Base-by-base conservation (phyloP, 2,329 filamentous ascomycete species). In the Colletotrichum chlorophyti region DNA sequence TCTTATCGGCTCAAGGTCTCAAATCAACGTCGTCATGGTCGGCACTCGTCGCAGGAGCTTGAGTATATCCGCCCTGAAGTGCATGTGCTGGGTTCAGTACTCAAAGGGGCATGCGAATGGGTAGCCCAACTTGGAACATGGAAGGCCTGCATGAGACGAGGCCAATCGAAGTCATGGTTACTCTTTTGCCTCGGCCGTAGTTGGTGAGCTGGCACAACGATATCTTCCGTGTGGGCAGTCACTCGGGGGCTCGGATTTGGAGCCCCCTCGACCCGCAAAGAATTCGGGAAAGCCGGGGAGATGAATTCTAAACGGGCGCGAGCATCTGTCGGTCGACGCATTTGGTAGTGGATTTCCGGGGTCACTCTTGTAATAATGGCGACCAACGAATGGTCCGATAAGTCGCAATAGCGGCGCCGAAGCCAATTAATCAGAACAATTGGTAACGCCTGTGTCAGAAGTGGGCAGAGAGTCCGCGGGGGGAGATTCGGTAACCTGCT, bases 81-180 rank as follows among this genome's bases (percentile, higher is more conserved):
- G 53, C 19, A n/a, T 32, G 15, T 29, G 29, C 21, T 35, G 49
- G 17, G 24, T 42, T 21, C 27, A 19, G 27, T 5, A 11, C 14
- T 35, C 37, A 21, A 31, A 7, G 15, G 23, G 17, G 31, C 12
- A 19, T 24, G 29, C 6, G 35, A 35, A 24, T 21, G 23, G 12
- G 23, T 7, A 10, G 34, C 32, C 32, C 23, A 41, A 7, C 9
- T 15, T 54, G 15, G 5, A 29, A 31, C 8, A 15, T n/a, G 27
- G 29, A 58, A 48, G 50, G 48, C 55, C 42, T 38, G 50, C 50
- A 58, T 53, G 23, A 54, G 9, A 6, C 23, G 5, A 12, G 14
- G n/a, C 49, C 50, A 54, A 54, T 32, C 23, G 29, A 11, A 14
- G 24, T 19, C 14, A 23, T 15, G 27, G 35, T 51, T 21, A 37